A percentile compares a stretch with the other conserved stretches of the same genome.
Evolutionary conservation across 2,329 filamentous ascomycete species (phyloP).

Genomic region (Hypoxylon sp.): DNA sequence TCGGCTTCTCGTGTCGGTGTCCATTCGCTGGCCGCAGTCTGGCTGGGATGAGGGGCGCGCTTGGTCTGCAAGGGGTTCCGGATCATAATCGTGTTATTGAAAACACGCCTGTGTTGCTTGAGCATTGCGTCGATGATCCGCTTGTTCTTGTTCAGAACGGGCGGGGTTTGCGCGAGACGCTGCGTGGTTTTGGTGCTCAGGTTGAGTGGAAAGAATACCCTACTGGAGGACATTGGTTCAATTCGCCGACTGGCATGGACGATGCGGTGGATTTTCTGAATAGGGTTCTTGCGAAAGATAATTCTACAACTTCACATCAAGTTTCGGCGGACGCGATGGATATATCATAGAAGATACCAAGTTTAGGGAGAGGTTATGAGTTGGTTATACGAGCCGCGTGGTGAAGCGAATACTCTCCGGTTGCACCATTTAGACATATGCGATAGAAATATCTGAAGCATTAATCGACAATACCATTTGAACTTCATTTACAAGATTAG

Average conservation of each 20-base stretch:
- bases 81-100: constrained; percentile 43
- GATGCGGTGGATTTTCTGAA: constrained; percentile 51
- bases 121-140: constrained; percentile 57
- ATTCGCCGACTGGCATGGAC: constrained; percentile 54
- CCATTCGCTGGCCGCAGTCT: constrained; percentile 39
- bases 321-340: constrained; percentile 5
- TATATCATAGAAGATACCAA: constrained; percentile 8
- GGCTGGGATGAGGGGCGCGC: constrained; percentile 39
- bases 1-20: constrained; percentile 41
- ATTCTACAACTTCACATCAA: background rate
- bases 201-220: constrained; percentile 55
- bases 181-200: constrained; percentile 50
- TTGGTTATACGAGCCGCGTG: no score
- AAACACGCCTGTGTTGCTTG: constrained; percentile 55
- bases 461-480: no score
- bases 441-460: no score
- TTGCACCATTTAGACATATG: no score
- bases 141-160: constrained; percentile 52
- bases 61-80: constrained; percentile 44
- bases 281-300: constrained; percentile 5
- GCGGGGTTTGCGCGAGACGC: constrained; percentile 46
- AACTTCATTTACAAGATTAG: no score
- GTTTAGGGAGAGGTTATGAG: no score
- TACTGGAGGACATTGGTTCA: constrained; percentile 56
- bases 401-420: no score